Evolutionary conservation across 1,284 basidiomycete genomes (phyloP).

Genomic region (Papiliotrema nemorosa): DNA sequence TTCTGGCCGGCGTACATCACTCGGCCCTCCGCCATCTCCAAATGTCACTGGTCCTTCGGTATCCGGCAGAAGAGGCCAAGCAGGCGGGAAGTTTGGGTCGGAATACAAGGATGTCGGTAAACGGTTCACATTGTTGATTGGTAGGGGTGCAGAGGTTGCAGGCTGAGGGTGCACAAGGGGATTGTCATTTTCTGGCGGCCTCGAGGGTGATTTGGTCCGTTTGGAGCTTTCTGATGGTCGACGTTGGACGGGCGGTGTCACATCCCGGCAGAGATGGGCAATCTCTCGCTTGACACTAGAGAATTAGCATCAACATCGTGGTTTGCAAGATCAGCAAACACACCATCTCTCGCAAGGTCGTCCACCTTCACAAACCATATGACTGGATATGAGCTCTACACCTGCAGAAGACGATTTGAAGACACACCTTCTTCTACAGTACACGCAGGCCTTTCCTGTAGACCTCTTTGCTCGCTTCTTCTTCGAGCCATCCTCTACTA

Average conservation of each 20-base stretch:
- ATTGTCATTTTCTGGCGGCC: background rate
- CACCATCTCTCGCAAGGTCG: constrained; percentile 86
- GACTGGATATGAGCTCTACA: constrained; percentile 23
- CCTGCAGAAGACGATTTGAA: constrained; percentile 39
- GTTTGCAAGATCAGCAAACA: constrained; percentile 39
- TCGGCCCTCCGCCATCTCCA: constrained; percentile 9
- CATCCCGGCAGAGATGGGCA: constrained; percentile 84
- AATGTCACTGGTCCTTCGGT: constrained; percentile 12
- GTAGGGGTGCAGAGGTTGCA: background rate
- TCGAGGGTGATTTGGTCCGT: constrained; percentile 13
- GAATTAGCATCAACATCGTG: constrained; percentile 4
- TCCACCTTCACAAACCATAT: constrained; percentile 78
- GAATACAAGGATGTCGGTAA: constrained; percentile 21
- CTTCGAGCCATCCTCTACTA: constrained; percentile 10
- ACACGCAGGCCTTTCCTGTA: constrained; percentile 75
- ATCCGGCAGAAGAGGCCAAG: constrained; percentile 42
- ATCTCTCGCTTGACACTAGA: constrained; percentile 84
- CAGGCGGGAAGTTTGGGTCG: constrained; percentile 29
- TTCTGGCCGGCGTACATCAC: constrained; percentile 8
- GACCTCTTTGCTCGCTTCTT: constrained; percentile 57
- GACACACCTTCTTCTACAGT: constrained; percentile 74
- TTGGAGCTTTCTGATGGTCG: constrained; percentile 38
- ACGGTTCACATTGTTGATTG: background rate
- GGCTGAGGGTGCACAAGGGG: background rate
- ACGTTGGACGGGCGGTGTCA: constrained; percentile 59